phyloP scores from a whole-genome alignment of 148 eudicot genomes.

The Vaccinium myrtillus region DNA sequence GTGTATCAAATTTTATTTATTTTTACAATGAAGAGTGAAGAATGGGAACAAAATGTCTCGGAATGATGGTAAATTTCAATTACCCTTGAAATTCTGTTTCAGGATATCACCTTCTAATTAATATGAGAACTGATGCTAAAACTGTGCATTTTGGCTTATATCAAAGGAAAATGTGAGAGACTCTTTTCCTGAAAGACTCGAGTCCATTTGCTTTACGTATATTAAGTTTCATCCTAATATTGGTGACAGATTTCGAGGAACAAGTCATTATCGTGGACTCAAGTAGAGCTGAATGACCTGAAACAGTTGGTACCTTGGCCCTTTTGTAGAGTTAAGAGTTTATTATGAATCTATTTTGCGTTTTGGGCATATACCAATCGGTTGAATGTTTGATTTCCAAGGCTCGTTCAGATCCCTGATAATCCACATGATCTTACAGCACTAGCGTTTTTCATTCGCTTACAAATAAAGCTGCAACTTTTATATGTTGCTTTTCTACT shows the following conservation, averaged over 20 bases:
- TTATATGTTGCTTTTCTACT: background rate
- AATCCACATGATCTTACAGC: background rate
- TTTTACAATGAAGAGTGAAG: background rate
- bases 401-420: background rate
- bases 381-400: background rate
- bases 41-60: background rate
- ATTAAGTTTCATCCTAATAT: background rate
- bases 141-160: background rate
- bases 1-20: background rate
- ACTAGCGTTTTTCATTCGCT: background rate
- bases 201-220: background rate
- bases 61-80: background rate
- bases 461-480: no score
- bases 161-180: background rate
- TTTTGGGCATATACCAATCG: background rate
- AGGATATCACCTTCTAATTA: background rate
- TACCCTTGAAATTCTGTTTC: background rate
- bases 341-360: background rate
- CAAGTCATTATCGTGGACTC: background rate
- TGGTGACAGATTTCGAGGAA: background rate
- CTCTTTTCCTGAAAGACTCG: background rate
- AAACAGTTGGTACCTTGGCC: background rate
- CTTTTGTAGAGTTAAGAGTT: background rate
- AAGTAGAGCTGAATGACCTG: slow-evolving; percentile 8
- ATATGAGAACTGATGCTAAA: background rate